Conservation (phyloP, 768 basidiomycete species). For the Epithele typhae region DNA sequence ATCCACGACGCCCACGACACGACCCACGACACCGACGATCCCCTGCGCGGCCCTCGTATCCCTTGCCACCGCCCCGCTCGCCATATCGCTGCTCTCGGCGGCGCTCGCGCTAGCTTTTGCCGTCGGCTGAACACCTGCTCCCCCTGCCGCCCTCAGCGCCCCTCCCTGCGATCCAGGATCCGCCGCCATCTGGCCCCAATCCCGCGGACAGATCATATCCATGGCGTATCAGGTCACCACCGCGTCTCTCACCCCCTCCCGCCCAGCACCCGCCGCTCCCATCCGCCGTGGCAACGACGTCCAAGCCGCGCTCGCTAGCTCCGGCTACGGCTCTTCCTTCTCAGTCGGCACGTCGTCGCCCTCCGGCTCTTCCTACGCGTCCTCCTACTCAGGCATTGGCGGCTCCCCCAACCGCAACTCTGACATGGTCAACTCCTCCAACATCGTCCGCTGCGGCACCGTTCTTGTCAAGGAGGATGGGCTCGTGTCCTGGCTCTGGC, state of each 20-base stretch:
- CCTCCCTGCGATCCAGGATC: neutral
- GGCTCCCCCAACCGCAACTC: constrained; percentile 64
- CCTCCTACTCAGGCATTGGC: constrained; percentile 78
- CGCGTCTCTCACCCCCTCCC: constrained; percentile 66
- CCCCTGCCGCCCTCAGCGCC: neutral
- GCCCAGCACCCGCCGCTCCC: constrained; percentile 75
- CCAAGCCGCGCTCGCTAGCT: constrained; percentile 40
- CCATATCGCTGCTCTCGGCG: constrained; percentile 8
- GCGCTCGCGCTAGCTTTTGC: neutral
- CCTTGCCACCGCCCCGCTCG: constrained; percentile 2
- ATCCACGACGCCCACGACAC: constrained; percentile 8
- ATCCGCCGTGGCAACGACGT: constrained; percentile 41
- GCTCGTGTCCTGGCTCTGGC: constrained; percentile 88
- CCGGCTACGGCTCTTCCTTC: constrained; percentile 60
- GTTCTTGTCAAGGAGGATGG: constrained; percentile 94
- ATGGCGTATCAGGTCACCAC: constrained; percentile 50
- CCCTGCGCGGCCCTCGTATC: neutral
- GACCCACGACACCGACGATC: constrained; percentile 1
- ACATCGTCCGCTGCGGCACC: constrained; percentile 62
- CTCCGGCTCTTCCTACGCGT: constrained; percentile 55
- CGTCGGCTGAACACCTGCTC: neutral
- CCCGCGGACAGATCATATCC: neutral
- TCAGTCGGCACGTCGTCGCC: constrained; percentile 42
- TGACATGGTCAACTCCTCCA: constrained; percentile 29
- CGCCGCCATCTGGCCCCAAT: neutral